Evolutionary conservation across 139 green algal genomes (phyloP).

Genomic region (Limnomonas spitsbergensis): DNA sequence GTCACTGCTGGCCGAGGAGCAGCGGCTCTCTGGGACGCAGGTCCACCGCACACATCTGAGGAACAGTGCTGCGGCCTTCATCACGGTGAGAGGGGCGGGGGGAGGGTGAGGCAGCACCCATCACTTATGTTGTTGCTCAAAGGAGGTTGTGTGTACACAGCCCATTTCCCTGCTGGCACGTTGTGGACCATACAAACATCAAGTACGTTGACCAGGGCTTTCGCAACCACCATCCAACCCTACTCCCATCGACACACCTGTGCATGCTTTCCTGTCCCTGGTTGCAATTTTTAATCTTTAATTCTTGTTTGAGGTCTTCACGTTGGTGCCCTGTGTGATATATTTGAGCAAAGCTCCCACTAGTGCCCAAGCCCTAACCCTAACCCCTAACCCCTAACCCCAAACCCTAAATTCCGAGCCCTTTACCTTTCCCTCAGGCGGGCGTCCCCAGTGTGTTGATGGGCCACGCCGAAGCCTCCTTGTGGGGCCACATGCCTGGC

Average conservation of each 20-base stretch:
- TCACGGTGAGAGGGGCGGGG: not conserved
- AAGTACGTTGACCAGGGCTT: too few species aligned
- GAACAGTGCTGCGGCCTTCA: not conserved
- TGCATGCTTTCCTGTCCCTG: not conserved
- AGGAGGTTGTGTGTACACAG: not conserved
- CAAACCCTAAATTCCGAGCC: not conserved
- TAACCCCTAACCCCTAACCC: too few species aligned
- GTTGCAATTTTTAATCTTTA: too few species aligned
- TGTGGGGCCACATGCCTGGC: not conserved
- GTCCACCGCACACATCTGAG: not conserved
- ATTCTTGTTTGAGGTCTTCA: too few species aligned
- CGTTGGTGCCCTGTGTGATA: too few species aligned
- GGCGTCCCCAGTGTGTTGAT: not conserved
- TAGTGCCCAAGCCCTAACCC: not conserved
- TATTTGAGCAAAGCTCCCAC: constrained; percentile 1
- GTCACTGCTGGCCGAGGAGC: not conserved
- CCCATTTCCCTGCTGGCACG: too few species aligned
- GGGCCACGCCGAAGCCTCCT: not conserved
- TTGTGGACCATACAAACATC: too few species aligned
- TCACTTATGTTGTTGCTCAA: not conserved
- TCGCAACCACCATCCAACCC: too few species aligned
- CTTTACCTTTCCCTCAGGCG: not conserved
- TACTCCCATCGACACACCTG: not conserved
- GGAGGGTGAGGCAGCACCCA: not conserved
- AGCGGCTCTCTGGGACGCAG: not conserved